Evolutionary conservation across 768 basidiomycete species (phyloP).

Genomic region (Trametes cingulata): DNA sequence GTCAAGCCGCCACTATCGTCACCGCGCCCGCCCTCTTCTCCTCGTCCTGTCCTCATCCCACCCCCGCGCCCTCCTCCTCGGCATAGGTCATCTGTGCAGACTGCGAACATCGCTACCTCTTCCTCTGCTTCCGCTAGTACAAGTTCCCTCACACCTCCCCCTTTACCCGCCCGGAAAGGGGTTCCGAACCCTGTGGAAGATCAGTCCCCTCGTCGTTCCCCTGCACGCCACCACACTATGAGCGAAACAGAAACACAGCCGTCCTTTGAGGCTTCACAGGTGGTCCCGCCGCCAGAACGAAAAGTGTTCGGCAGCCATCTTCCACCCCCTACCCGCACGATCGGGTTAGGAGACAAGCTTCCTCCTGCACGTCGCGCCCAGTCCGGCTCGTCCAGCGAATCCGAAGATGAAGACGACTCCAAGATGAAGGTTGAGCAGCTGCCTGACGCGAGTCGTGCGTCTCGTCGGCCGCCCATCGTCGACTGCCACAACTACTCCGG

Average conservation of each 20-base stretch:
- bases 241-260: slow-evolving; percentile 11
- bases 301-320: slow-evolving; percentile 38
- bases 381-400: slow-evolving; percentile 46
- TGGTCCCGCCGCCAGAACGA: slow-evolving; percentile 22
- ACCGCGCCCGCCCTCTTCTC: slow-evolving; percentile 18
- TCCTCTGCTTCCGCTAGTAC: slow-evolving; percentile 21
- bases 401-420: slow-evolving; percentile 55
- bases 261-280: not conserved
- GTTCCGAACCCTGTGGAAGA: slow-evolving; percentile 19
- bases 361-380: slow-evolving; percentile 54
- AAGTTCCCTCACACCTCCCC: slow-evolving; percentile 37
- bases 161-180: slow-evolving; percentile 34
- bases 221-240: slow-evolving; percentile 18
- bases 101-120: slow-evolving; percentile 15
- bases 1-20: slow-evolving; percentile 22
- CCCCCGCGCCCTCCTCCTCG: slow-evolving; percentile 29
- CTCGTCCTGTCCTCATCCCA: slow-evolving; percentile 21
- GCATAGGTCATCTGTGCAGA: slow-evolving; percentile 13
- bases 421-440: slow-evolving; percentile 51
- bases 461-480: slow-evolving; percentile 48
- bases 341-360: slow-evolving; percentile 67
- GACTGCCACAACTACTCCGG: slow-evolving; percentile 39
- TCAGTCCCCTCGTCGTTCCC: slow-evolving; percentile 6
- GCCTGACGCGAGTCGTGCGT: slow-evolving; percentile 70
- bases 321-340: slow-evolving; percentile 76